Conservation (phyloP, 306 rosid genomes). For the Ochetophila trinervis region DNA sequence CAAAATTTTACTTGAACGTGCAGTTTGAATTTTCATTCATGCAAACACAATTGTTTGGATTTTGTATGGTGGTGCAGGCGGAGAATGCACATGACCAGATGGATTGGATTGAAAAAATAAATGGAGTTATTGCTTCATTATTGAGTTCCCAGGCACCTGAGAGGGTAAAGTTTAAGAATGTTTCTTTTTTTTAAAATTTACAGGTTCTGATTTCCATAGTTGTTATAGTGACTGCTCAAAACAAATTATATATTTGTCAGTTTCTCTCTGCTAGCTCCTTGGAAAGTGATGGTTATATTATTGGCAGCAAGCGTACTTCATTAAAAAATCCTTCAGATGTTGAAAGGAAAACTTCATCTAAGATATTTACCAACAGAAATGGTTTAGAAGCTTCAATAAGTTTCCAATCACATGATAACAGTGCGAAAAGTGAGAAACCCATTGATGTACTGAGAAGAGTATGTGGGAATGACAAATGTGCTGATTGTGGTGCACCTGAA, state of each 20-base stretch:
- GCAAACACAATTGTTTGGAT: neutral
- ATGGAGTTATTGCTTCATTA: constrained; percentile 73
- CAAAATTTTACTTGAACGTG: constrained; percentile 2
- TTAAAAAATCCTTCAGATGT: constrained; percentile 28
- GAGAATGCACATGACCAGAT: constrained; percentile 78
- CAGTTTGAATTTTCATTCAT: neutral
- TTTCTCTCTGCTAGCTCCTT: constrained; percentile 31
- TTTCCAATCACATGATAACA: constrained; percentile 34
- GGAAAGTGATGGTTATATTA: constrained; percentile 28
- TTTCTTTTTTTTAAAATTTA: constrained; percentile 11
- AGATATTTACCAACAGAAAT: constrained; percentile 21
- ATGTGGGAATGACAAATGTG: constrained; percentile 77
- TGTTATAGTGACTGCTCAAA: constrained; percentile 23
- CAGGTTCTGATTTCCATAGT: constrained; percentile 21
- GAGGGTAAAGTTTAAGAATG: constrained; percentile 36
- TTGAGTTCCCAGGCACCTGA: constrained; percentile 63
- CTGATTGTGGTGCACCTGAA: constrained; percentile 83
- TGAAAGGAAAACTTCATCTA: constrained; percentile 30
- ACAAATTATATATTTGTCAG: constrained; percentile 42
- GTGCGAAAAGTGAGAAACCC: constrained; percentile 50
- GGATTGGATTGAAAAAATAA: constrained; percentile 89
- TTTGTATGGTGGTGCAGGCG: constrained; percentile 48
- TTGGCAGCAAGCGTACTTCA: constrained; percentile 23
- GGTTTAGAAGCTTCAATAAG: constrained; percentile 45
- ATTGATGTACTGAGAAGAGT: constrained; percentile 67